These are phyloP conservation scores for Claviceps monticola DNA, from an alignment of 2,329 filamentous ascomycete species.

Conservation along the genomic window DNA sequence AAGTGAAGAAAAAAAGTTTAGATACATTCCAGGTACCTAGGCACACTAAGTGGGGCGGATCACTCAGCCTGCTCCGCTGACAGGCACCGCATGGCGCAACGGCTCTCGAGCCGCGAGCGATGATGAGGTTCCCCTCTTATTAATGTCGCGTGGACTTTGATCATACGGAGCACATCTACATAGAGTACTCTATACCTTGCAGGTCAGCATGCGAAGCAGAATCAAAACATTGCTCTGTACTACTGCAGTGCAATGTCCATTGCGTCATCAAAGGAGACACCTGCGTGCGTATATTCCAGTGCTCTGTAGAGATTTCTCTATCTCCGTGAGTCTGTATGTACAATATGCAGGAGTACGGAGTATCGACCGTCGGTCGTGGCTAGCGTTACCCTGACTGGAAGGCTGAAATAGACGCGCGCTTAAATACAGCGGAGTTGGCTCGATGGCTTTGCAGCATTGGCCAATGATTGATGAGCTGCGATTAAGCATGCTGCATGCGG, in stretches of 20 bases:
- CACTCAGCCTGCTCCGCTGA: background rate
- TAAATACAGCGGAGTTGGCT: background rate
- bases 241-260: background rate
- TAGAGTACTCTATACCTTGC: no score
- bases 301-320: no score
- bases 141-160: no score
- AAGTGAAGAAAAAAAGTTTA: background rate
- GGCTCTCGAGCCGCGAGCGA: no score
- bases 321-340: no score
- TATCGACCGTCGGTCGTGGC: background rate
- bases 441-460: background rate
- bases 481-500: background rate
- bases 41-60: constrained; percentile 1
- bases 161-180: no score
- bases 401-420: constrained; percentile 6
- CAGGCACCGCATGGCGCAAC: no score
- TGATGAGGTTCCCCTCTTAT: no score
- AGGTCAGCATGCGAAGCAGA: no score
- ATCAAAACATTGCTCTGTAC: background rate
- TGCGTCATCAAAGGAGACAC: background rate
- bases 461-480: background rate
- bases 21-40: background rate
- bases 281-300: background rate
- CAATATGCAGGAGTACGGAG: background rate
- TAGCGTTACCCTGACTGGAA: no score